These are phyloP conservation scores for Melampsora americana DNA, from an alignment of 1,284 basidiomycete genomes.

Conservation along the genomic window DNA sequence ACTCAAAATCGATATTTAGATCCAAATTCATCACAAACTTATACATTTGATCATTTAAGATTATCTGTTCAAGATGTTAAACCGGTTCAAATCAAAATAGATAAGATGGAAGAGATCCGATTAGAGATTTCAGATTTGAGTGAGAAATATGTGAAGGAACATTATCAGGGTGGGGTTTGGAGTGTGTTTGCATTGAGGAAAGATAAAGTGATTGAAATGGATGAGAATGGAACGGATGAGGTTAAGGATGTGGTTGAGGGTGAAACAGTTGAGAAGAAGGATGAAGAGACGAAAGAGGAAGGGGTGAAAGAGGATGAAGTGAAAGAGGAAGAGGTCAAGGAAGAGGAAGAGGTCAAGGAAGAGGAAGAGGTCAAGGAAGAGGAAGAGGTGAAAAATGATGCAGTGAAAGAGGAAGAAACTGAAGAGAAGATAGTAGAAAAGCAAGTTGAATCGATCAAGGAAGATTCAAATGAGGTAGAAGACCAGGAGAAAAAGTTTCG, in stretches of 20 bases:
- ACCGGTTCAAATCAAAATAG: neutral
- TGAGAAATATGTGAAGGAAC: constrained; percentile 18
- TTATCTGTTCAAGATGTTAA: constrained; percentile 1
- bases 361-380: neutral
- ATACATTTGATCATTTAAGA: constrained; percentile 33
- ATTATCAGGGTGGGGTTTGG: constrained; percentile 28
- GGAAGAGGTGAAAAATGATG: neutral
- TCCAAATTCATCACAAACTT: constrained; percentile 16
- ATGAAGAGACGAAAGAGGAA: neutral
- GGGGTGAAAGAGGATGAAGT: neutral
- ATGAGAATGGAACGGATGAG: neutral
- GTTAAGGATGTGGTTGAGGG: constrained; percentile 1
- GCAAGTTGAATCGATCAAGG: constrained; percentile 44
- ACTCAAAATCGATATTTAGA: constrained; percentile 11
- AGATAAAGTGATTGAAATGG: too few species aligned
- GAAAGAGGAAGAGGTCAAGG: constrained; percentile 2
- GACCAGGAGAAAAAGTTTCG: constrained; percentile 46
- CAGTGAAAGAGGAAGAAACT: neutral
- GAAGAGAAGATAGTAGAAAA: neutral
- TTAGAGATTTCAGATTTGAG: neutral
- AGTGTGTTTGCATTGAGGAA: constrained; percentile 12
- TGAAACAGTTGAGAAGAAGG: constrained; percentile 2
- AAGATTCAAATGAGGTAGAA: constrained; percentile 57
- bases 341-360: neutral
- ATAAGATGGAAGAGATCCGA: constrained; percentile 3